Evolutionary conservation across 306 rosid species (phyloP).

Genomic region (Senna tora): DNA sequence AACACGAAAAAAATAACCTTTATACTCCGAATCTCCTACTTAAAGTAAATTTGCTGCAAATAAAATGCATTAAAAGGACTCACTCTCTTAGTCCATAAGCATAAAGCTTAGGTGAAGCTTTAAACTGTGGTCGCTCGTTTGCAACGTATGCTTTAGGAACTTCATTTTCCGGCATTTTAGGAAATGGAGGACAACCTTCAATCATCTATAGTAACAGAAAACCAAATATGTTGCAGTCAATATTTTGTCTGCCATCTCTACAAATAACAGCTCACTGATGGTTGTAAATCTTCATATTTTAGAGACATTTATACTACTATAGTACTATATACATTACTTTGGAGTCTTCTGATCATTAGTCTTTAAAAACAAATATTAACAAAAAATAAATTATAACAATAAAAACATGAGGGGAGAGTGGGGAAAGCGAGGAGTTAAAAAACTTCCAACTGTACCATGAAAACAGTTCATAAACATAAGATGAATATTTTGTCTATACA

Average conservation of each 20-base stretch:
- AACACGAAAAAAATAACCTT: neutral
- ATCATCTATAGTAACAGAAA: slow-evolving; percentile 53
- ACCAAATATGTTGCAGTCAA: slow-evolving; percentile 31
- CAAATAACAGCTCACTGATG: slow-evolving; percentile 14
- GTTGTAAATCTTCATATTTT: slow-evolving; percentile 31
- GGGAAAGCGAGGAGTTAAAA: no score
- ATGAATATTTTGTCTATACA: neutral
- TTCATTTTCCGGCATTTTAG: slow-evolving; percentile 49
- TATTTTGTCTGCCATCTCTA: slow-evolving; percentile 25
- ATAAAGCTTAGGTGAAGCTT: slow-evolving; percentile 47
- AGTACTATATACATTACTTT: no score
- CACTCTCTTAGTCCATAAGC: slow-evolving; percentile 57
- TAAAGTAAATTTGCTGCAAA: slow-evolving; percentile 23
- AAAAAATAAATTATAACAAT: no score
- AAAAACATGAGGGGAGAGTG: no score
- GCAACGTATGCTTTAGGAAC: slow-evolving; percentile 56
- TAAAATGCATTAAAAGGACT: slow-evolving; percentile 27
- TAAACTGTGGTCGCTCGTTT: slow-evolving; percentile 55
- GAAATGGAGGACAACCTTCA: slow-evolving; percentile 58
- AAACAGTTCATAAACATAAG: neutral
- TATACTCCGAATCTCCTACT: neutral
- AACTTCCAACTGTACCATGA: neutral
- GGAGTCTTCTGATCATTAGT: no score
- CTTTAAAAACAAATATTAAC: no score
- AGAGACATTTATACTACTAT: no score